A percentile compares a stretch with the other conserved stretches of the same genome.
These are phyloP conservation scores for Microascus cirrosus DNA, from an alignment of 2,329 filamentous ascomycete species.

Conservation along the genomic window DNA sequence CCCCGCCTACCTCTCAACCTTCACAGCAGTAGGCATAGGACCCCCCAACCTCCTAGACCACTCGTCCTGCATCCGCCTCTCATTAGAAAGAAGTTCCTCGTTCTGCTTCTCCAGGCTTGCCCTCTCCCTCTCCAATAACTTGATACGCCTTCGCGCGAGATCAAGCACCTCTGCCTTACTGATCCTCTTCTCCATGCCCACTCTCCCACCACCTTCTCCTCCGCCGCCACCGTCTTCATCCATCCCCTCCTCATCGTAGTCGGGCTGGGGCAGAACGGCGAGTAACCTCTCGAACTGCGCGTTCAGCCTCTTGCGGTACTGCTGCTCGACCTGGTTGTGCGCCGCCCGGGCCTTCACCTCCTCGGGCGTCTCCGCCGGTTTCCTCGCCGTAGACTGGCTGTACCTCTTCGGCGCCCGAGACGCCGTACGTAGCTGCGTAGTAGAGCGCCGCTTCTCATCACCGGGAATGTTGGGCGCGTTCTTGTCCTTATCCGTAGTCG, in stretches of 20 bases:
- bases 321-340: slow-evolving; percentile 36
- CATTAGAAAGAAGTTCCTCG: slow-evolving; percentile 15
- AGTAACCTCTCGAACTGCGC: slow-evolving; percentile 31
- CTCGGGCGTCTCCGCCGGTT: slow-evolving; percentile 14
- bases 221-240: slow-evolving; percentile 12
- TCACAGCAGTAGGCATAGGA: not conserved
- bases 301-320: slow-evolving; percentile 35
- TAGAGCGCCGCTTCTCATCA: slow-evolving; percentile 7
- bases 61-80: slow-evolving; percentile 3
- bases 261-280: slow-evolving; percentile 22
- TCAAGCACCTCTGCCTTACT: slow-evolving; percentile 35
- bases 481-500: not conserved
- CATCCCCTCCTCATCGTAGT: slow-evolving; percentile 14
- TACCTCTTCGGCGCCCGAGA: slow-evolving; percentile 9
- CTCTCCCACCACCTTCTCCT: slow-evolving; percentile 12
- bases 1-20: slow-evolving; percentile 2
- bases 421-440: slow-evolving; percentile 9
- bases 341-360: slow-evolving; percentile 16
- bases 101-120: slow-evolving; percentile 22
- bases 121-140: slow-evolving; percentile 25
- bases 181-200: slow-evolving; percentile 14
- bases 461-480: not conserved
- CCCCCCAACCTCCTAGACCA: slow-evolving; percentile 1
- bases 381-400: slow-evolving; percentile 14
- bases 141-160: slow-evolving; percentile 29